Evolutionary conservation across 176 grass and related monocot genomes (phyloP).

Genomic region (Ensete glaucum): DNA sequence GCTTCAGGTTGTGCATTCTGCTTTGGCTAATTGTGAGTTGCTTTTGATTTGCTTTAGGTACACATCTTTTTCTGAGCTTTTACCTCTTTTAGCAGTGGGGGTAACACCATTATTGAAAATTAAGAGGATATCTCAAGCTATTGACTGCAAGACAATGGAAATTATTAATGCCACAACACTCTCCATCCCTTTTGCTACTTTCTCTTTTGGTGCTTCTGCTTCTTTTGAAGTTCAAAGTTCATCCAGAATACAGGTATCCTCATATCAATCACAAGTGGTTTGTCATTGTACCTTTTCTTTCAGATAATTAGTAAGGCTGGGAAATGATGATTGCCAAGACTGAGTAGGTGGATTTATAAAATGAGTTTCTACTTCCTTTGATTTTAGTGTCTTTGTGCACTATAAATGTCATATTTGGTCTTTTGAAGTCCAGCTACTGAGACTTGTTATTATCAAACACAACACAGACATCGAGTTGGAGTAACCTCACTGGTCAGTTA

Average conservation of each 20-base stretch:
- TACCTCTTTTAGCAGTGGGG: slow-evolving; percentile 72
- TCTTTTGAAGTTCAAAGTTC: slow-evolving; percentile 73
- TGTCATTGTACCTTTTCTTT: not conserved
- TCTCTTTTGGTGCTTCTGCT: slow-evolving; percentile 83
- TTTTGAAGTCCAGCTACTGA: not conserved
- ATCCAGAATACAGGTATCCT: slow-evolving; percentile 73
- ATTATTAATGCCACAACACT: slow-evolving; percentile 75
- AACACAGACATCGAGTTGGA: no score
- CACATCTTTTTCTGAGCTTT: slow-evolving; percentile 79
- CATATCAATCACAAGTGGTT: not conserved
- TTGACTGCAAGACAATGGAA: slow-evolving; percentile 42
- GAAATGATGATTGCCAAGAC: not conserved
- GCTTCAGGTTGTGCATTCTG: not conserved
- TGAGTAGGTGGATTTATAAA: not conserved
- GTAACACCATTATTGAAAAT: slow-evolving; percentile 68
- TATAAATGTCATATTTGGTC: not conserved
- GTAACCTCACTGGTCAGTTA: no score
- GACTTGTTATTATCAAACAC: not conserved
- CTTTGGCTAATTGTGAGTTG: slow-evolving; percentile 15
- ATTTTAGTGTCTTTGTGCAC: not conserved
- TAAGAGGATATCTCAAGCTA: slow-evolving; percentile 79
- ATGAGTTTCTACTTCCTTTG: not conserved
- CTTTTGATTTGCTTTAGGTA: slow-evolving; percentile 43
- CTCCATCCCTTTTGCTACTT: slow-evolving; percentile 55
- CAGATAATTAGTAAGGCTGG: slow-evolving; percentile 1